Base-by-base conservation (phyloP, 2,329 filamentous ascomycete species). In the Stagonosporopsis rhizophila region DNA sequence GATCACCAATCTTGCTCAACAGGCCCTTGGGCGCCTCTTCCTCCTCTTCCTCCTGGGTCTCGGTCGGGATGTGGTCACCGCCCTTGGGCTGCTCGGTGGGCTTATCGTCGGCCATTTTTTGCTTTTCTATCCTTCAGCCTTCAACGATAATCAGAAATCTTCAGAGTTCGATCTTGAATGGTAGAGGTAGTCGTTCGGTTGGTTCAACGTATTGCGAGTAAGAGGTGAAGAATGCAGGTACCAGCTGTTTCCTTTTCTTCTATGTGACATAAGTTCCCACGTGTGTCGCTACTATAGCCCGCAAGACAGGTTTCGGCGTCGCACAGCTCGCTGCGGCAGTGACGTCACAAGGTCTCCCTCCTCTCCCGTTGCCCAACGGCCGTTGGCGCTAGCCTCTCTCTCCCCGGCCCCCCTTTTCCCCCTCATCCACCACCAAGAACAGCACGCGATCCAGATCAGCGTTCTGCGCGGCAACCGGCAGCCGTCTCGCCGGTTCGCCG, bases 1-100 rank as follows among this genome's bases (percentile, higher is more conserved):
- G 72, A 49, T 75, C 72, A 3, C 71, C 72, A 35, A 75, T 58
- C 2, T 58, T 54, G 17, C 68, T 67, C 14, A 75, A 40, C 2
- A 75, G 64, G 15, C 72, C 72, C 12, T 69, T 66, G 1, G 64
- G 57, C 19, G 67, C 67, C 17, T 61, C 52, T 19, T 42, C 22
- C 15, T 53, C 39, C 23, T 68, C 42, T 27, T 69, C 56, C 17
- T 74, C 58, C 35, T 65, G 38, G 22, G 46, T 38, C 14, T 52
- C 39, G 6, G 60, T 61, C 40, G 69, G 72, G 59, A 74, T 71
- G 67, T 74, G 70, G 19, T 67, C 60, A 47, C 60, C 45, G 41
- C 62, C 58, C 53, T 69, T 56, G 44, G 49, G 52, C 48, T 62
- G 64, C 47, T 60, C 49, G 17, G 49, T 23, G 17, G 52, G 42